phyloP scores from a whole-genome alignment of 495 filamentous ascomycete species.

The Daldinia caldariorum region DNA sequence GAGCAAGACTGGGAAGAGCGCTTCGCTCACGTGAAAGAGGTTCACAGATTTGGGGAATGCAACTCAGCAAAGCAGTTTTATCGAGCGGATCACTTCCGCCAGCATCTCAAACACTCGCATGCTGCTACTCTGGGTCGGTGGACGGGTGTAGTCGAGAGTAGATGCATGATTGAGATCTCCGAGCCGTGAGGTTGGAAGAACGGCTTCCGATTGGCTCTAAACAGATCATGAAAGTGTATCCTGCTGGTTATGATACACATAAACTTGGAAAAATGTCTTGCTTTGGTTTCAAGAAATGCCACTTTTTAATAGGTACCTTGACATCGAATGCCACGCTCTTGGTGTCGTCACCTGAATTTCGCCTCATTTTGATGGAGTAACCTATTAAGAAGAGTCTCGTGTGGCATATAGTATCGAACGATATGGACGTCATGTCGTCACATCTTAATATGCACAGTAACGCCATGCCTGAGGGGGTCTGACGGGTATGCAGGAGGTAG shows the following conservation, averaged over 20 bases:
- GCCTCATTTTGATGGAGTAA: neutral
- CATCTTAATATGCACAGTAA: neutral
- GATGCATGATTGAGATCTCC: constrained; percentile 73
- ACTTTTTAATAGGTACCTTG: neutral
- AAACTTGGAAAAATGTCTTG: neutral
- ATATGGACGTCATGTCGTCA: neutral
- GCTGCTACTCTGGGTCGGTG: constrained; percentile 76
- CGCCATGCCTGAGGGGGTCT: neutral
- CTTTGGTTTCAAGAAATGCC: neutral
- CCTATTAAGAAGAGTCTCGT: neutral
- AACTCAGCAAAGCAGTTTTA: constrained; percentile 89
- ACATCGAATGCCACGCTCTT: neutral
- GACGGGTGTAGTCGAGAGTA: constrained; percentile 83
- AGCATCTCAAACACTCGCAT: constrained; percentile 85
- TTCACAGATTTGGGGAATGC: constrained; percentile 86
- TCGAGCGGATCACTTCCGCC: constrained; percentile 88
- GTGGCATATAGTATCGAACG: neutral
- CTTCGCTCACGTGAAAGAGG: constrained; percentile 72
- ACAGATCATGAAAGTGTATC: neutral
- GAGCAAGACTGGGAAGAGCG: constrained; percentile 37
- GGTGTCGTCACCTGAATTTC: neutral
- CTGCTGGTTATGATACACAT: neutral
- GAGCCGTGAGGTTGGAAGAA: neutral
- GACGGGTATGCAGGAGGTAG: neutral
- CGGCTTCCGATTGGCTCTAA: constrained; percentile 4